A percentile compares a stretch with the other conserved stretches of the same genome.
Conservation (phyloP, 352 stramenopile species). For the Phytophthora cryptogea region DNA sequence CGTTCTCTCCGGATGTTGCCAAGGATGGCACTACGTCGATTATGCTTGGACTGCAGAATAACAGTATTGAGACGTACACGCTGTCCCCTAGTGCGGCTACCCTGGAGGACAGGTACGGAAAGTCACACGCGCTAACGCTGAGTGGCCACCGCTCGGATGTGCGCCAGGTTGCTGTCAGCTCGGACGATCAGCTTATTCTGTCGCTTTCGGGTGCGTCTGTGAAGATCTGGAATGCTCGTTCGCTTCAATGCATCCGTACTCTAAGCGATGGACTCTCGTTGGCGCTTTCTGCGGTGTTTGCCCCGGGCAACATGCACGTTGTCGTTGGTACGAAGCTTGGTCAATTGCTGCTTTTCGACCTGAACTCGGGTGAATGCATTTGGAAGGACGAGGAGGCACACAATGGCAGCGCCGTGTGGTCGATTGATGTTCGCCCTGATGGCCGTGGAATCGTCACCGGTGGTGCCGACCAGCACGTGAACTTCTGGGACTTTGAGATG, state of each 20-base stretch:
- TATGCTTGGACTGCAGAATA: constrained; percentile 91
- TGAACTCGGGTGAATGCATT: constrained; percentile 95
- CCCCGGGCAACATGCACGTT: constrained; percentile 97
- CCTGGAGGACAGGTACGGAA: constrained; percentile 72
- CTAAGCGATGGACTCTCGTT: constrained; percentile 78
- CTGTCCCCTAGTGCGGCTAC: constrained; percentile 56
- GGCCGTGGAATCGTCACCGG: constrained; percentile 94
- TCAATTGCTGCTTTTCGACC: constrained; percentile 93
- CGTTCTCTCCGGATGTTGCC: constrained; percentile 80
- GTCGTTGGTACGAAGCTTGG: constrained; percentile 97
- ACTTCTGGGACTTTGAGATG: constrained; percentile 99
- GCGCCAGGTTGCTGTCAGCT: constrained; percentile 84
- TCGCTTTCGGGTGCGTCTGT: constrained; percentile 84
- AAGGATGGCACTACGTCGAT: constrained; percentile 85
- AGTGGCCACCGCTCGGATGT: constrained; percentile 93
- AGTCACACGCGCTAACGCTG: constrained; percentile 72
- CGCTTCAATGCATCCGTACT: constrained; percentile 91
- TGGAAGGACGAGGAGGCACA: constrained; percentile 87
- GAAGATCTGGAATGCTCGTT: constrained; percentile 94
- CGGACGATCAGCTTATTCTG: constrained; percentile 91
- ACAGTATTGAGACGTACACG: constrained; percentile 90
- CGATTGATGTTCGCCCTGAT: constrained; percentile 94
- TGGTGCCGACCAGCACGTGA: constrained; percentile 97
- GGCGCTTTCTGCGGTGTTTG: constrained; percentile 94
- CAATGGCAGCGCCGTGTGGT: constrained; percentile 96